Evolutionary conservation across 164 flowering plant species (phyloP).

Genomic region (Euptelea pleiosperma): DNA sequence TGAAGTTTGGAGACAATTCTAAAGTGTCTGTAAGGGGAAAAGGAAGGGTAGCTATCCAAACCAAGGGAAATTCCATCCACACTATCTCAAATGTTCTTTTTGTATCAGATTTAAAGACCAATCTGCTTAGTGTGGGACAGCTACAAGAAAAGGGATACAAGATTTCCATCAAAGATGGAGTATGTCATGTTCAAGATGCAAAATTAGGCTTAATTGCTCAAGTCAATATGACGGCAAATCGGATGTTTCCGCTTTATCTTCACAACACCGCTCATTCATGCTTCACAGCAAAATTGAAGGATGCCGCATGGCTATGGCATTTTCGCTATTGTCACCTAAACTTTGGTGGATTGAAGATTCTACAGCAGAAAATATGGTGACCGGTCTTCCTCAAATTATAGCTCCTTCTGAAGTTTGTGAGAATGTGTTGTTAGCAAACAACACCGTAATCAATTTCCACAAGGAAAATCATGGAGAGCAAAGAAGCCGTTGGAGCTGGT

Average conservation of each 20-base stretch:
- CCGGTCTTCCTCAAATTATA: background rate
- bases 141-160: conserved; percentile 10
- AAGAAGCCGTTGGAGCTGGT: background rate
- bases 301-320: background rate
- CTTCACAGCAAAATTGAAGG: background rate
- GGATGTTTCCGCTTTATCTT: conserved; percentile 1
- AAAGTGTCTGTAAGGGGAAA: conserved; percentile 17
- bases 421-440: conserved; percentile 5
- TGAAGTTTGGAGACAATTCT: conserved; percentile 16
- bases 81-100: conserved; percentile 16
- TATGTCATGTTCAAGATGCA: conserved; percentile 10
- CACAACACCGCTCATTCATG: background rate
- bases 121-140: conserved; percentile 4
- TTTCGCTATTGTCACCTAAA: conserved; percentile 11
- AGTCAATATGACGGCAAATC: conserved; percentile 4
- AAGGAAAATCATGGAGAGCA: conserved; percentile 7
- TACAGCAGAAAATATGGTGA: background rate
- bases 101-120: conserved; percentile 16
- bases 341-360: conserved; percentile 11
- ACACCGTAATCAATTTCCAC: background rate
- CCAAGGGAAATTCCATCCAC: background rate
- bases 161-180: conserved; percentile 12
- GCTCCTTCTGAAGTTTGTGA: background rate
- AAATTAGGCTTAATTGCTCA: conserved; percentile 15
- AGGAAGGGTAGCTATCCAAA: conserved; percentile 3